These are phyloP conservation scores for Monosporozyma servazzii DNA, from an alignment of 805 yeast genomes.

Conservation along the genomic window DNA sequence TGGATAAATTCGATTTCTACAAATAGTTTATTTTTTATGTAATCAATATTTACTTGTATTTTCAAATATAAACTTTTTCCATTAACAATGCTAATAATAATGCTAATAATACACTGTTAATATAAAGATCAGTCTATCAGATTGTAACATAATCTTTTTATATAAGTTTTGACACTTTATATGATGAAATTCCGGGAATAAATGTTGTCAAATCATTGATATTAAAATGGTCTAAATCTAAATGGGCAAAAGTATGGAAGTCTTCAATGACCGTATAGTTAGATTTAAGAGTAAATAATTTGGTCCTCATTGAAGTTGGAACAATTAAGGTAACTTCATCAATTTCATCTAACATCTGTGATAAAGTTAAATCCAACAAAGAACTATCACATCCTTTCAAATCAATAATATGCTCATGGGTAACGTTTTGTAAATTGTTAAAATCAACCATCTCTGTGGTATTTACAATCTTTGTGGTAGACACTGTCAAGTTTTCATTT, in stretches of 20 bases:
- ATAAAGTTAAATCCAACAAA: conserved; percentile 18
- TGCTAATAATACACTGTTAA: not conserved
- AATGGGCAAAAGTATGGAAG: conserved; percentile 40
- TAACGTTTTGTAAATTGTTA: conserved; percentile 7
- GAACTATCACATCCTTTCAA: conserved; percentile 37
- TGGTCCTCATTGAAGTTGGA: conserved; percentile 14
- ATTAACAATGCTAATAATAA: not conserved
- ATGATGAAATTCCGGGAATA: conserved; percentile 57
- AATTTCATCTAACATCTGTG: conserved; percentile 7
- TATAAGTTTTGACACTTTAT: conserved; percentile 14
- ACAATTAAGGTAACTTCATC: conserved; percentile 10
- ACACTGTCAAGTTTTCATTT: conserved; percentile 15
- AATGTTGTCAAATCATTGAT: conserved; percentile 37
- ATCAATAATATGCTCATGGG: conserved; percentile 32
- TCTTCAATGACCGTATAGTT: conserved; percentile 10
- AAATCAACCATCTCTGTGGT: conserved; percentile 17
- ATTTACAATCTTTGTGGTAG: conserved; percentile 16
- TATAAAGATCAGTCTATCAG: not conserved
- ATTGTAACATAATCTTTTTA: not conserved
- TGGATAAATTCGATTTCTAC: conserved; percentile 95
- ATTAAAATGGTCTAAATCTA: conserved; percentile 72
- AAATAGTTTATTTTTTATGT: conserved; percentile 37
- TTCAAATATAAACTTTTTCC: not conserved
- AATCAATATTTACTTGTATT: not conserved
- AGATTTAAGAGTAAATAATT: conserved; percentile 1